phyloP scores from a whole-genome alignment of 192 early-diverging fungal genomes.

The Dissophora ornata region DNA sequence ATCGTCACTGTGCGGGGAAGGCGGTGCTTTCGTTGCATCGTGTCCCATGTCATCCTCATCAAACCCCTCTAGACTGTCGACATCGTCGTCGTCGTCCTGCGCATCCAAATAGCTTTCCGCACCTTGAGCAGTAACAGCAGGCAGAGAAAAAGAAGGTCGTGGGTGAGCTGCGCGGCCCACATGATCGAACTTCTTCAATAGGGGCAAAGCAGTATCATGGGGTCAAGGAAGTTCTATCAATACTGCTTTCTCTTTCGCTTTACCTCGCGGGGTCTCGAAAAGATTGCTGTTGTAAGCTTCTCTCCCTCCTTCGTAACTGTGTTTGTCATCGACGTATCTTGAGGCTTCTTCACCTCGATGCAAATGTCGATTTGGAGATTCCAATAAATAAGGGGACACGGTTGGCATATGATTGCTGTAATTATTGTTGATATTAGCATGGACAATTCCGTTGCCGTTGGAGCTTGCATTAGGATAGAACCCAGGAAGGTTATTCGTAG shows the following conservation, averaged over 20 bases:
- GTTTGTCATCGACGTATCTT: constrained; percentile 22
- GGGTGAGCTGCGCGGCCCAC: no score
- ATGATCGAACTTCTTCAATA: neutral
- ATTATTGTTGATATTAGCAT: constrained; percentile 5
- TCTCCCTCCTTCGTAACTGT: neutral
- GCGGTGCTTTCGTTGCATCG: neutral
- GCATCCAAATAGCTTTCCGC: neutral
- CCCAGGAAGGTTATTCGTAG: no score
- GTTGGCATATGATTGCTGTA: neutral
- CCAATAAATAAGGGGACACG: no score
- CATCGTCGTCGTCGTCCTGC: neutral
- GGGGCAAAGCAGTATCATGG: constrained; percentile 34
- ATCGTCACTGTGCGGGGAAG: constrained; percentile 1
- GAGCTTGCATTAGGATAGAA: constrained; percentile 1
- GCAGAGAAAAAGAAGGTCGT: no score
- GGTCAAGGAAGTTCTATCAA: constrained; percentile 11
- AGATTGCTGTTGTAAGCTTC: constrained; percentile 1
- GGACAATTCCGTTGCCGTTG: neutral
- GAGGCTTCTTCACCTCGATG: neutral
- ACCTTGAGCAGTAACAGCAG: no score
- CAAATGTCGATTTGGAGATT: no score
- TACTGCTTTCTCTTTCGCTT: constrained; percentile 16
- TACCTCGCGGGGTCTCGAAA: constrained; percentile 15
- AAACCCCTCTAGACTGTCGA: neutral
- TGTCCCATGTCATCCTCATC: constrained; percentile 14